phyloP scores from a whole-genome alignment of 2,329 filamentous ascomycete genomes.

The Hymenoscyphus fructigenus region DNA sequence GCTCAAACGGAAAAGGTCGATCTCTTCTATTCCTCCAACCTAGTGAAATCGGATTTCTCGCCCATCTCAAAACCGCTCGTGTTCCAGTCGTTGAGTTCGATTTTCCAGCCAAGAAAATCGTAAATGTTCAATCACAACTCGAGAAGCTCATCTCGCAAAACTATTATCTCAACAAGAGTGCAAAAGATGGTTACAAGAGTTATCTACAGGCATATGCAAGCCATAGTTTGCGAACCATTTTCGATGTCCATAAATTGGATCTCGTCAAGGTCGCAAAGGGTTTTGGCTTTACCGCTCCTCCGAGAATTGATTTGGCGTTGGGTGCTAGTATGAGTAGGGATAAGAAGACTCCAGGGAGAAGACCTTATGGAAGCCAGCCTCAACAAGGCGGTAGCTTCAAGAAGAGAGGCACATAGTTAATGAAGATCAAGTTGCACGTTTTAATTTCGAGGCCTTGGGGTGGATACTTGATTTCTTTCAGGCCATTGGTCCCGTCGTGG shows the following conservation, averaged over 20 bases:
- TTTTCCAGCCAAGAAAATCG: conserved; percentile 86
- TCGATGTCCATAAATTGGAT: conserved; percentile 80
- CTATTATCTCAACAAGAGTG: conserved; percentile 92
- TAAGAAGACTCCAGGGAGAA: conserved; percentile 65
- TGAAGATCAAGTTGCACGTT: not conserved
- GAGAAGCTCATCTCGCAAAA: conserved; percentile 94
- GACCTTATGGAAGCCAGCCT: conserved; percentile 78
- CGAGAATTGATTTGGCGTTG: conserved; percentile 75
- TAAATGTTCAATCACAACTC: conserved; percentile 86
- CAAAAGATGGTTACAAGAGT: conserved; percentile 76
- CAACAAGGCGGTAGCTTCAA: conserved; percentile 49
- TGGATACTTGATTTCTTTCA: not conserved
- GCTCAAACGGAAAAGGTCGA: conserved; percentile 77
- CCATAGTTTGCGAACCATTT: conserved; percentile 79
- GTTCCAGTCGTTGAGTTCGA: conserved; percentile 97
- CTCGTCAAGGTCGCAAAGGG: conserved; percentile 80
- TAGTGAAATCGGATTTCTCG: conserved; percentile 86
- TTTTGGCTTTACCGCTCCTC: conserved; percentile 77
- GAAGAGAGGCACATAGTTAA: conserved; percentile 30
- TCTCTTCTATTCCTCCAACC: conserved; percentile 93
- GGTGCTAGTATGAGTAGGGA: conserved; percentile 74
- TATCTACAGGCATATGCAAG: conserved; percentile 95
- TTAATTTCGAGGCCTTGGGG: not conserved
- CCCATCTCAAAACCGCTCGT: conserved; percentile 84
- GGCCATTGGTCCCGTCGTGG: not conserved